Evolutionary conservation across 163 green algal species (phyloP).

Genomic region (Coccomyxa subellipsoidea): DNA sequence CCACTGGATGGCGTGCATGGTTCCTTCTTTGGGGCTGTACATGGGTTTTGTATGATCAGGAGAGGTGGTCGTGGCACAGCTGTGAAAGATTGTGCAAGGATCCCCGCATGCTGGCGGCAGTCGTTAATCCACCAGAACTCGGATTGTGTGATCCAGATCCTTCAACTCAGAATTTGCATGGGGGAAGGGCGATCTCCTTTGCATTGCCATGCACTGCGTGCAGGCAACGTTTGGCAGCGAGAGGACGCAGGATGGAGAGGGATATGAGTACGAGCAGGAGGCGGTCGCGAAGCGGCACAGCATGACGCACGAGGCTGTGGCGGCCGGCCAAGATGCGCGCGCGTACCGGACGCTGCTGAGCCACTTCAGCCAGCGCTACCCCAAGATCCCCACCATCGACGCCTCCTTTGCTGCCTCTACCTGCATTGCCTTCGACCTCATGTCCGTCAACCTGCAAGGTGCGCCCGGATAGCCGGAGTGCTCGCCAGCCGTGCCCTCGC

Average conservation of each 20-base stretch:
- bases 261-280: slow-evolving; percentile 49
- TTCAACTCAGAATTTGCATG: no score
- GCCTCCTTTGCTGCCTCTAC: slow-evolving; percentile 32
- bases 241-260: neutral
- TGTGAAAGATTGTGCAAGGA: no score
- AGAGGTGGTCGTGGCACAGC: no score
- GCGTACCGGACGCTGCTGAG: slow-evolving; percentile 91
- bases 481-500: no score
- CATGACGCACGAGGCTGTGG: slow-evolving; percentile 81
- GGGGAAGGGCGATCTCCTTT: no score
- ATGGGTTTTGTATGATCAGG: no score
- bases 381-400: slow-evolving; percentile 76
- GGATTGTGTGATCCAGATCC: no score
- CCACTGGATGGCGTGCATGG: no score
- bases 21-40: no score
- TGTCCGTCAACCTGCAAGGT: slow-evolving; percentile 69
- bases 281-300: slow-evolving; percentile 88
- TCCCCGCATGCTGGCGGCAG: no score
- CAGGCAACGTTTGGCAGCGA: slow-evolving; percentile 29
- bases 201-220: no score
- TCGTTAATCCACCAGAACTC: no score
- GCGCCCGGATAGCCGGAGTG: neutral
- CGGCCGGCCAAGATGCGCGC: slow-evolving; percentile 40
- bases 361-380: slow-evolving; percentile 96
- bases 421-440: slow-evolving; percentile 86